These are phyloP conservation scores for Zymoseptoria tritici DNA, from an alignment of 2,329 filamentous ascomycete genomes.

Conservation along the genomic window DNA sequence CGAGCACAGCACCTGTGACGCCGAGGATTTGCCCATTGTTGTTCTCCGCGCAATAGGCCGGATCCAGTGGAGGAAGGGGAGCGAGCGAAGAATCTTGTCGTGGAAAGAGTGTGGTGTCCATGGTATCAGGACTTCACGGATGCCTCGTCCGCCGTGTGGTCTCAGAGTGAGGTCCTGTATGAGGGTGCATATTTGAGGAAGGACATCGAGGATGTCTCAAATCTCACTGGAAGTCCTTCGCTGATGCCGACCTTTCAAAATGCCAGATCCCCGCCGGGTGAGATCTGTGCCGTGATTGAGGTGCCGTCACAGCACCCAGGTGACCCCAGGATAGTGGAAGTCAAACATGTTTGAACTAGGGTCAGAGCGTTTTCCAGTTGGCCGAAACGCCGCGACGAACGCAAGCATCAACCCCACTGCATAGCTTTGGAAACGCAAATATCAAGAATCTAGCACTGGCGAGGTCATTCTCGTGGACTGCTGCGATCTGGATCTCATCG, in stretches of 20 bases:
- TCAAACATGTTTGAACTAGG: background rate
- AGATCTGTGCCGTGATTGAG: background rate
- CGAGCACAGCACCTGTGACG: constrained; percentile 17
- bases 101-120: background rate
- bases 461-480: background rate
- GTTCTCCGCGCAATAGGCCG: constrained; percentile 20
- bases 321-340: background rate
- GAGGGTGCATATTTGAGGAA: background rate
- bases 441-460: background rate
- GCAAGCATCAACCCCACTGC: background rate
- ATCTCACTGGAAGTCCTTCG: too few species aligned
- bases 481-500: background rate
- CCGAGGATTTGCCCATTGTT: constrained; percentile 19
- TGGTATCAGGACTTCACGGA: background rate
- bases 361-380: background rate
- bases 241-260: background rate
- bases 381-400: background rate
- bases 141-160: background rate
- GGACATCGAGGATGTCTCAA: background rate
- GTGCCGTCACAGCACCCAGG: background rate
- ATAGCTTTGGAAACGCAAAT: background rate
- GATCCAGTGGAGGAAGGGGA: constrained; percentile 6
- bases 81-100: background rate
- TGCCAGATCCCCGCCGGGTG: background rate
- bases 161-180: background rate